Evolutionary conservation across 106 monocot genomes (phyloP).

Genomic region (Agapanthus africanus): DNA sequence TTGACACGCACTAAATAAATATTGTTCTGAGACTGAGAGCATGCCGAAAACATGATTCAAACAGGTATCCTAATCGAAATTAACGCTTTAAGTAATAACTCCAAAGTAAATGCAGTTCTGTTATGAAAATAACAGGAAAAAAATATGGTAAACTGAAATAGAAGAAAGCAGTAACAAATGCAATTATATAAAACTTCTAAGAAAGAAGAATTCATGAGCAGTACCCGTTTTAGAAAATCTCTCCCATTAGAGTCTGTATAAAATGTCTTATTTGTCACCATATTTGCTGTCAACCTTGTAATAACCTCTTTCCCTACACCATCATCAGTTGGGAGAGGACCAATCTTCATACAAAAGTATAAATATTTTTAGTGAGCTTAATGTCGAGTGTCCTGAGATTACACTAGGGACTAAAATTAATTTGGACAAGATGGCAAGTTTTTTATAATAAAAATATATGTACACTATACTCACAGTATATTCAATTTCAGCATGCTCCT

Average conservation of each 20-base stretch:
- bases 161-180: not conserved
- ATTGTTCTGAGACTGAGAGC: no score
- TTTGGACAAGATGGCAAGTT: not conserved
- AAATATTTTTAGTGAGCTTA: not conserved
- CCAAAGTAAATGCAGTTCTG: not conserved
- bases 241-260: constrained; percentile 84
- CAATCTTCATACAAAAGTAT: constrained; percentile 18
- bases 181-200: not conserved
- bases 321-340: constrained; percentile 35
- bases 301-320: constrained; percentile 50
- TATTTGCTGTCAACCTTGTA: constrained; percentile 50
- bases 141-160: not conserved
- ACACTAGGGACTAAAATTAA: not conserved
- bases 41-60: no score
- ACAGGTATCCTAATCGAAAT: not conserved
- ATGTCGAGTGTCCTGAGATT: not conserved
- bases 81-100: not conserved
- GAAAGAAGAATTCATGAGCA: constrained; percentile 1
- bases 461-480: constrained; percentile 33
- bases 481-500: constrained; percentile 55
- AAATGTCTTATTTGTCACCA: constrained; percentile 62
- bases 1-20: no score
- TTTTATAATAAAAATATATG: not conserved
- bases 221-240: constrained; percentile 77
- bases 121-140: not conserved